Percentiles rank a stretch among this genome's conserved stretches.
phyloP scores from a whole-genome alignment of 352 stramenopile genomes.

The Pythium aquatile region DNA sequence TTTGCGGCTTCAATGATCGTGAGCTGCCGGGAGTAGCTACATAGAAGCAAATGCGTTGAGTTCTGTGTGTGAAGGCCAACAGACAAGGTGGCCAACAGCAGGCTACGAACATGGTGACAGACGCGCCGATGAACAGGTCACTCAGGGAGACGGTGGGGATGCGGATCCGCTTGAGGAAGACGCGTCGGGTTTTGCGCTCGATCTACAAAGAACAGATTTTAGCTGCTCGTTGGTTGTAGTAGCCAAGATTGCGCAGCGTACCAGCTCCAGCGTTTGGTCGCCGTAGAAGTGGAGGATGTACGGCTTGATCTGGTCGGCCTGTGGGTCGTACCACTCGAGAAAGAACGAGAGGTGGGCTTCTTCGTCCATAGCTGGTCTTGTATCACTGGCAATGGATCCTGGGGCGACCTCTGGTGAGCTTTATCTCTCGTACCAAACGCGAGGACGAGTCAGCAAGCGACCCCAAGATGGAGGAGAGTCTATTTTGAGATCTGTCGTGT shows the following conservation, averaged over 20 bases:
- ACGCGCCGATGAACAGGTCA: slow-evolving; percentile 68
- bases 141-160: slow-evolving; percentile 63
- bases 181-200: slow-evolving; percentile 50
- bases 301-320: slow-evolving; percentile 61
- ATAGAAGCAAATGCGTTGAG: no score
- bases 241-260: slow-evolving; percentile 22
- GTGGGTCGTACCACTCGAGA: slow-evolving; percentile 75
- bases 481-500: no score
- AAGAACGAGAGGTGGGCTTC: slow-evolving; percentile 72
- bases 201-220: slow-evolving; percentile 30
- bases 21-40: slow-evolving; percentile 74
- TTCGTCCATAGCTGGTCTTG: slow-evolving; percentile 34
- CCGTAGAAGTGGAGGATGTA: slow-evolving; percentile 77
- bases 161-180: slow-evolving; percentile 80
- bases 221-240: neutral
- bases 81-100: neutral
- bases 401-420: no score
- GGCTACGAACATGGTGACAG: slow-evolving; percentile 55
- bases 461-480: no score
- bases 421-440: no score
- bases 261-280: slow-evolving; percentile 72
- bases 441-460: no score
- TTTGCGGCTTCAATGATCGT: slow-evolving; percentile 67
- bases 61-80: no score
- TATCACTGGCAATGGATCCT: neutral